Evolutionary conservation across 129 eudicot genomes (phyloP), one percentile per base, ranked within the genome.

Genomic region (Lactuca saligna): DNA sequence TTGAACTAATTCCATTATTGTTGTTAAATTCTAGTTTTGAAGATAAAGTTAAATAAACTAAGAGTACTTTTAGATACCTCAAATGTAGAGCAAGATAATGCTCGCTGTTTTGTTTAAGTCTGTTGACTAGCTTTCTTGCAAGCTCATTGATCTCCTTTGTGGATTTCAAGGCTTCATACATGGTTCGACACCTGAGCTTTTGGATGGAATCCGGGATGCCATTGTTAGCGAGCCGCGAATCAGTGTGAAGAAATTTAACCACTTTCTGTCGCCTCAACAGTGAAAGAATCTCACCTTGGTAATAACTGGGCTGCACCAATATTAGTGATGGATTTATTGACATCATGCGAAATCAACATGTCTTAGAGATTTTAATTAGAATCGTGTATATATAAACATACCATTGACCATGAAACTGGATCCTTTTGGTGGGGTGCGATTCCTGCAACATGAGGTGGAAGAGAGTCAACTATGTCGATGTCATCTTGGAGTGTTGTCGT

Each of bases 321-420:
- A 25, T 25, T 25, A 25, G 57, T 32, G 48, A 35, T 25, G 25
- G 46, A 55, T 64, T 61, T 67, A 70, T 63, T 56, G 37, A 56
- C 29, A 34, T 46, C 16, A n/a, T n/a, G n/a, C n/a, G 44, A 31
- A 50, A 62, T 25, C 48, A 41, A 7, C 49, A 42, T 9, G 2
- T 35, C 16, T 39, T 39, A 31, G 14, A 1, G 29, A 2, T 72
- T 3, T 13, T 25, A 25, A 8, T 35, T 49, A 6, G 14, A 54
- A 8, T 68, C 7, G 29, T 59, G 10, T 14, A 66, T 53, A 53
- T 48, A 38, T 25, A 71, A 38, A 75, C 84, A 11, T 84, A 79
- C 90, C 95, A 82, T 87, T 13, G 90, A 87, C 95, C 90, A 87
- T 37, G 95, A 87, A 68, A 79, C 58, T 1, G 90, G 90, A 14